Evolutionary conservation across 495 filamentous ascomycete genomes (phyloP).

Genomic region (Polyplosphaeria fusca): DNA sequence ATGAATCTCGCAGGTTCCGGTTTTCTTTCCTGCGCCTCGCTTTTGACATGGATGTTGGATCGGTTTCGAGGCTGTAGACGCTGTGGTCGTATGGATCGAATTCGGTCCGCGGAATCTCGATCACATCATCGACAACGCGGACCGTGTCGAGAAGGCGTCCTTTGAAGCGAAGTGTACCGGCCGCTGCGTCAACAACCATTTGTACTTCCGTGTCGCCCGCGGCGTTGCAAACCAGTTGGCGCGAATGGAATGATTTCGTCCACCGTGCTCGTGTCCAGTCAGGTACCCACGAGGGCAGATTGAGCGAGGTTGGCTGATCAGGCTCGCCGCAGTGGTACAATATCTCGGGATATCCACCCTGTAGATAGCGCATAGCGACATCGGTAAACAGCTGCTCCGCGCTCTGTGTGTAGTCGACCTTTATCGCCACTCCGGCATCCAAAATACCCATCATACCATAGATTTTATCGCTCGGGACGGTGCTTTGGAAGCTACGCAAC

Average conservation of each 20-base stretch:
- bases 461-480: neutral
- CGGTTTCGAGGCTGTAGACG: neutral
- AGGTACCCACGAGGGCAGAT: neutral
- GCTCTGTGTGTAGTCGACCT: neutral
- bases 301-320: neutral
- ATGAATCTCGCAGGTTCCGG: neutral
- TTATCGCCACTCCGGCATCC: neutral
- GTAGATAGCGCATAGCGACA: neutral
- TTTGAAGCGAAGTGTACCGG: neutral
- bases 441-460: neutral
- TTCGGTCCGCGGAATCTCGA: neutral
- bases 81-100: neutral
- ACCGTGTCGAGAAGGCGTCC: neutral
- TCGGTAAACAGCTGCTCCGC: neutral
- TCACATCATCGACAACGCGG: neutral
- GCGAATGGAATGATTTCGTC: neutral
- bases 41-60: neutral
- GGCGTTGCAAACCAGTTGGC: neutral
- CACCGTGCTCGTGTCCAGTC: neutral
- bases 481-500: neutral
- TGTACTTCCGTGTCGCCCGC: neutral
- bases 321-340: neutral
- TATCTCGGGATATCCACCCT: neutral
- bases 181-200: neutral
- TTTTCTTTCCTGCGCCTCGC: neutral